Conservation (phyloP, 2,329 filamentous ascomycete genomes). For the Mollisia scopiformis region DNA sequence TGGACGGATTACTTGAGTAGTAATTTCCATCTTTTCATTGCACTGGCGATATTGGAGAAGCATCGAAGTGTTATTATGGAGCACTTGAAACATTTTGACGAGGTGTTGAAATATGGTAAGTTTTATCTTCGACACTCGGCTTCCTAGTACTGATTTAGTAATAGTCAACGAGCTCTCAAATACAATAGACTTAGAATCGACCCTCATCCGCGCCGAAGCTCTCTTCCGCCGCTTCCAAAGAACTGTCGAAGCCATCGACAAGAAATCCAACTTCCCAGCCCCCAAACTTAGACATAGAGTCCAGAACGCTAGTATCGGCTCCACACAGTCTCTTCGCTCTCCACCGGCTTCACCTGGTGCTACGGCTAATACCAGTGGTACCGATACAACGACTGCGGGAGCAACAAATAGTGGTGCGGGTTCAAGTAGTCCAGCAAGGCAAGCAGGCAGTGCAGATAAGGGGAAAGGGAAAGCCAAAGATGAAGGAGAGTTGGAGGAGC, state of each 20-base stretch:
- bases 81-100: slow-evolving; percentile 92
- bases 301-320: slow-evolving; percentile 4
- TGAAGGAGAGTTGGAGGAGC: slow-evolving; percentile 30
- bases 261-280: slow-evolving; percentile 81
- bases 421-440: slow-evolving; percentile 4
- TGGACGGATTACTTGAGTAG: slow-evolving; percentile 93
- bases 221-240: slow-evolving; percentile 88
- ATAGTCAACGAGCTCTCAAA: slow-evolving; percentile 92
- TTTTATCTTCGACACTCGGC: background rate
- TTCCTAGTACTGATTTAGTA: background rate
- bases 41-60: slow-evolving; percentile 91
- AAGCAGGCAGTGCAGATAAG: slow-evolving; percentile 10
- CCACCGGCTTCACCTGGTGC: slow-evolving; percentile 6
- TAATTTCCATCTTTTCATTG: slow-evolving; percentile 93
- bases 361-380: slow-evolving; percentile 24
- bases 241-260: slow-evolving; percentile 88
- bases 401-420: slow-evolving; percentile 27
- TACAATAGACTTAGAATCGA: slow-evolving; percentile 87
- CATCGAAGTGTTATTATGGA: slow-evolving; percentile 96
- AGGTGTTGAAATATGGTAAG: slow-evolving; percentile 93
- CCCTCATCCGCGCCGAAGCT: slow-evolving; percentile 83
- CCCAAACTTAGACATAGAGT: slow-evolving; percentile 43
- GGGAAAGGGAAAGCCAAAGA: slow-evolving; percentile 22
- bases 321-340: slow-evolving; percentile 5
- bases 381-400: slow-evolving; percentile 41